Evolutionary conservation across 2,329 filamentous ascomycete genomes (phyloP).

Genomic region (Talaromyces sp.): DNA sequence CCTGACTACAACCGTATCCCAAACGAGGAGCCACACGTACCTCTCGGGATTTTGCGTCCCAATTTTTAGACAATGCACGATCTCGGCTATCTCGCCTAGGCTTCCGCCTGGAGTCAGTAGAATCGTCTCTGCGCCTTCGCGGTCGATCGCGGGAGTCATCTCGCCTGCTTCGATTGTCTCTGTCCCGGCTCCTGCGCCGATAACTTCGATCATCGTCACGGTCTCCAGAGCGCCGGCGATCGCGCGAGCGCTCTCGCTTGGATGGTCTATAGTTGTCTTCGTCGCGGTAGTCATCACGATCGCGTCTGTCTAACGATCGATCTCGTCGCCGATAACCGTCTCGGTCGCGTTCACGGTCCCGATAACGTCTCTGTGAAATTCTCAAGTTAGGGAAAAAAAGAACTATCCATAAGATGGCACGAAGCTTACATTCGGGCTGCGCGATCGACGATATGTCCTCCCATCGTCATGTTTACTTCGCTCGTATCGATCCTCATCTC

Average conservation of each 20-base stretch:
- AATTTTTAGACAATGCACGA: slow-evolving; percentile 47
- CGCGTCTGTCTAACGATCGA: slow-evolving; percentile 56
- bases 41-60: slow-evolving; percentile 51
- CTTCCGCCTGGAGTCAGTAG: slow-evolving; percentile 65
- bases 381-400: slow-evolving; percentile 1
- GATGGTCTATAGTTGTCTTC: slow-evolving; percentile 61
- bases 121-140: slow-evolving; percentile 62
- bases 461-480: slow-evolving; percentile 49
- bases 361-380: slow-evolving; percentile 54
- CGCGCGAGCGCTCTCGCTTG: slow-evolving; percentile 54
- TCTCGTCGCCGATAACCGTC: slow-evolving; percentile 63
- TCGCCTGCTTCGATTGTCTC: slow-evolving; percentile 58
- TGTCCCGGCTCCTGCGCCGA: slow-evolving; percentile 62
- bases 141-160: slow-evolving; percentile 67
- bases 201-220: slow-evolving; percentile 54
- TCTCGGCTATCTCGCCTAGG: slow-evolving; percentile 62
- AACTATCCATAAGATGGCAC: background rate
- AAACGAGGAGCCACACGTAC: slow-evolving; percentile 44
- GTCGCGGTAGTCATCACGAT: slow-evolving; percentile 45
- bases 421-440: slow-evolving; percentile 45
- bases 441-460: slow-evolving; percentile 42
- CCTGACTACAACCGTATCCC: slow-evolving; percentile 10
- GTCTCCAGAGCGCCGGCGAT: slow-evolving; percentile 51
- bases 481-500: slow-evolving; percentile 51
- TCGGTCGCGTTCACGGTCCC: slow-evolving; percentile 53